phyloP scores from a whole-genome alignment of 176 grass and related monocot genomes.

The Eleusine indica region DNA sequence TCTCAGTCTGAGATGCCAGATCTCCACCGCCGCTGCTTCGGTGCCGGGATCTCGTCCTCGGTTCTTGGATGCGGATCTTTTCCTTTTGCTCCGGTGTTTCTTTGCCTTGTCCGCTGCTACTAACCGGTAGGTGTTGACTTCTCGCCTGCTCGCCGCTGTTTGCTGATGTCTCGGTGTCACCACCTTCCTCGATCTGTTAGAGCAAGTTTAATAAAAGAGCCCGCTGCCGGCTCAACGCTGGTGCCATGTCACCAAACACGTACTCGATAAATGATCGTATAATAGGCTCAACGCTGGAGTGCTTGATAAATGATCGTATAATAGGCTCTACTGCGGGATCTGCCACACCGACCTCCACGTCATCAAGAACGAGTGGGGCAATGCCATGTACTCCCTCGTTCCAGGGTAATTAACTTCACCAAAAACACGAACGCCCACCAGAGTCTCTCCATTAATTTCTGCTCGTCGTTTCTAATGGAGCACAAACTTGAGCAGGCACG shows the following conservation, averaged over 20 bases:
- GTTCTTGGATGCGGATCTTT: neutral
- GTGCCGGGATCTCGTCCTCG: neutral
- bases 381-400: slow-evolving; percentile 65
- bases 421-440: too few relatives aligned
- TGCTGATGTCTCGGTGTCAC: neutral
- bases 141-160: neutral
- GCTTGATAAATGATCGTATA: too few relatives aligned
- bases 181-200: neutral
- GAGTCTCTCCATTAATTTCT: neutral
- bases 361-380: slow-evolving; percentile 71
- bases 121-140: slow-evolving; percentile 26
- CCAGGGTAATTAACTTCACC: slow-evolving; percentile 8
- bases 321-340: slow-evolving; percentile 45
- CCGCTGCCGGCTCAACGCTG: too few relatives aligned
- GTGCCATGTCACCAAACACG: too few relatives aligned
- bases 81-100: neutral
- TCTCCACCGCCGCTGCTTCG: neutral
- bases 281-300: too few relatives aligned
- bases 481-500: slow-evolving; percentile 31
- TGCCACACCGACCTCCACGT: slow-evolving; percentile 73
- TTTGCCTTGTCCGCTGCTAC: neutral
- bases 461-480: neutral
- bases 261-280: too few relatives aligned
- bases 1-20: neutral
- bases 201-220: too few relatives aligned